phyloP scores from a whole-genome alignment of 805 yeast genomes.

The Zygotorulaspora sp. region DNA sequence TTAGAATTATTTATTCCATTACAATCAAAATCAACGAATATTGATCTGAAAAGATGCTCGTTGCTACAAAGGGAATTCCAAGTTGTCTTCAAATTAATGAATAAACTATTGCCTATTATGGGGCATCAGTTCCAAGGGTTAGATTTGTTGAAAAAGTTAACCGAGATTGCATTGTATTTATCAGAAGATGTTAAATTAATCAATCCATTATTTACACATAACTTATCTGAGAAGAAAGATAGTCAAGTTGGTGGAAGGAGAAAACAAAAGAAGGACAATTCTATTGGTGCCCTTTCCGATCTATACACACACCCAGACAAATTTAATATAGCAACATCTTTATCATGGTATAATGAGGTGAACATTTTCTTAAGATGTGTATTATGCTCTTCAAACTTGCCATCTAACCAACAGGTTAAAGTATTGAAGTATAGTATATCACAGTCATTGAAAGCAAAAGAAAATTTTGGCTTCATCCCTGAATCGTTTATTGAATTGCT shows the following conservation, averaged over 20 bases:
- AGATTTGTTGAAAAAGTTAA: constrained; percentile 49
- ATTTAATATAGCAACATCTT: constrained; percentile 44
- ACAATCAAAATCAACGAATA: constrained; percentile 35
- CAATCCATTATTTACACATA: constrained; percentile 21
- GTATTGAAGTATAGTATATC: constrained; percentile 46
- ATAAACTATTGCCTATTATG: constrained; percentile 24
- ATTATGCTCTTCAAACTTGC: constrained; percentile 46
- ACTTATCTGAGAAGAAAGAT: constrained; percentile 2
- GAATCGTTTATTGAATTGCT: constrained; percentile 38
- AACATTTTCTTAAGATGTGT: constrained; percentile 46
- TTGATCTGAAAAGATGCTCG: constrained; percentile 38
- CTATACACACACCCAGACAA: constrained; percentile 59
- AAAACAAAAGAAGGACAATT: constrained; percentile 42
- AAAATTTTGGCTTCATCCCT: constrained; percentile 30
- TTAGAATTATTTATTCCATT: constrained; percentile 61
- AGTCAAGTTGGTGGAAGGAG: constrained; percentile 26
- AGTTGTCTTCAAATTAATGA: constrained; percentile 22
- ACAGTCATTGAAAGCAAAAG: constrained; percentile 34
- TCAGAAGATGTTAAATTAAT: constrained; percentile 34
- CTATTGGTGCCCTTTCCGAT: constrained; percentile 57
- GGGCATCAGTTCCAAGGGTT: constrained; percentile 45
- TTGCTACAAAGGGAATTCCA: constrained; percentile 23
- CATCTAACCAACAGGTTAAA: constrained; percentile 59
- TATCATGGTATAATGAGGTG: constrained; percentile 31
- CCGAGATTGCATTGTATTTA: constrained; percentile 51